These are phyloP conservation scores for Penicillium herquei DNA, from an alignment of 495 filamentous ascomycete species.

Conservation along the genomic window DNA sequence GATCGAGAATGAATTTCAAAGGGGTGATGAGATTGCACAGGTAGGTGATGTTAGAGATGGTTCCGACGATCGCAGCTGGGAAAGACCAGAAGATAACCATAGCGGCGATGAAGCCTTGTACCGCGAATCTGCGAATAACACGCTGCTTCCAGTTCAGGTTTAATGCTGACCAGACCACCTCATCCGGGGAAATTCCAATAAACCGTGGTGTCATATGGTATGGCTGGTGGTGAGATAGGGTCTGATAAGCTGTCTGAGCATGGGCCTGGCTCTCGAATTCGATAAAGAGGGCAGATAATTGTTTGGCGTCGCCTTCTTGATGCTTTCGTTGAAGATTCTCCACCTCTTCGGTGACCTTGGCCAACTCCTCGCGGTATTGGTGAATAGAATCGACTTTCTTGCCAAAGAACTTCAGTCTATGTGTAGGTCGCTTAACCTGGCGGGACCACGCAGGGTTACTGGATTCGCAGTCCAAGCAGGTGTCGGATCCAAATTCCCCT, in stretches of 20 bases:
- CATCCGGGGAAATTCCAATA: conserved; percentile 72
- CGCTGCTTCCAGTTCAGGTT: conserved; percentile 81
- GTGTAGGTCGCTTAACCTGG: conserved; percentile 53
- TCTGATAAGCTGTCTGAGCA: conserved; percentile 79
- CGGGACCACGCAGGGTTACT: conserved; percentile 46
- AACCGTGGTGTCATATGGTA: conserved; percentile 83
- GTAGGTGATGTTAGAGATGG: conserved; percentile 75
- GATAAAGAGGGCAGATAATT: conserved; percentile 74
- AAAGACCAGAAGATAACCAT: conserved; percentile 92
- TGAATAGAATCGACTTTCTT: conserved; percentile 84
- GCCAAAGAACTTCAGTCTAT: conserved; percentile 52
- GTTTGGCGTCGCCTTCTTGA: conserved; percentile 42
- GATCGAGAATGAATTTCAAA: conserved; percentile 64
- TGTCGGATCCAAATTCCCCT: conserved; percentile 22
- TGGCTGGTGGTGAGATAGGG: conserved; percentile 77
- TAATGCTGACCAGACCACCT: conserved; percentile 81
- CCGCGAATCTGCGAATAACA: conserved; percentile 64
- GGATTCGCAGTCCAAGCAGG: conserved; percentile 39
- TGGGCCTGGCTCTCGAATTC: conserved; percentile 77
- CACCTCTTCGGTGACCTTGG: conserved; percentile 66
- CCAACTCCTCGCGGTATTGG: conserved; percentile 73
- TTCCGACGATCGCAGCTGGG: conserved; percentile 76
- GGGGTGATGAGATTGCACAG: conserved; percentile 60
- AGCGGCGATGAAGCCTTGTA: conserved; percentile 65
- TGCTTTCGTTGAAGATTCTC: conserved; percentile 59